These are phyloP conservation scores for Tuber calosporum DNA, from an alignment of 495 filamentous ascomycete genomes.

Conservation along the genomic window DNA sequence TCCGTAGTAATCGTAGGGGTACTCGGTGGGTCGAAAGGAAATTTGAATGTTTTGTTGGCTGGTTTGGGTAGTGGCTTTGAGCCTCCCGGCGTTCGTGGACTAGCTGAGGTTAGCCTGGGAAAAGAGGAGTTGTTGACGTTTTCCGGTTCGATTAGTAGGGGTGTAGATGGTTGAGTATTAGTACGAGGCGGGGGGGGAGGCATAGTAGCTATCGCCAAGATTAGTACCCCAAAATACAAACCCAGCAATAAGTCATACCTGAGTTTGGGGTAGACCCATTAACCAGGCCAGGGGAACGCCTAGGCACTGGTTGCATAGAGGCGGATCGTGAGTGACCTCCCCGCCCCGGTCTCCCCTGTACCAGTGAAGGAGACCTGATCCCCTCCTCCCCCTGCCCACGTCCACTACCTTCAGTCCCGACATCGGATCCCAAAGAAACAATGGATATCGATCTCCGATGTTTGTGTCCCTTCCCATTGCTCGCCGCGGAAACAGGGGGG, in stretches of 20 bases:
- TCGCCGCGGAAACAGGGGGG: not conserved
- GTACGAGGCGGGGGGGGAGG: constrained; percentile 25
- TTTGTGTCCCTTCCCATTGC: constrained; percentile 44
- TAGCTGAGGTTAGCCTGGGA: constrained; percentile 19
- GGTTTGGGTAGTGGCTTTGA: constrained; percentile 30
- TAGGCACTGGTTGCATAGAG: constrained; percentile 35
- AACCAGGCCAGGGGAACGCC: constrained; percentile 28
- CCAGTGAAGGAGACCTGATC: constrained; percentile 30
- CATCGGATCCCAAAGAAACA: constrained; percentile 71
- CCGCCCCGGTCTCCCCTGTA: constrained; percentile 22
- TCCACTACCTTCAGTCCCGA: constrained; percentile 44
- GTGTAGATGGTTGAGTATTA: constrained; percentile 27
- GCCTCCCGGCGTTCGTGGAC: constrained; percentile 24
- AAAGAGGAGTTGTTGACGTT: constrained; percentile 30
- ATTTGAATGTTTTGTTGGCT: constrained; percentile 36
- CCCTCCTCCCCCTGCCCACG: constrained; percentile 43
- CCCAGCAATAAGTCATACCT: constrained; percentile 19
- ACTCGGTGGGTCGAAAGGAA: constrained; percentile 24
- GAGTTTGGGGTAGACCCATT: constrained; percentile 36
- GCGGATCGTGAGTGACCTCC: constrained; percentile 38
- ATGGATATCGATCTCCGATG: constrained; percentile 88
- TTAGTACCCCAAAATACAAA: not conserved
- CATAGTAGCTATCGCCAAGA: constrained; percentile 18
- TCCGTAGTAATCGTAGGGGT: constrained; percentile 30
- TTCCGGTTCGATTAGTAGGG: constrained; percentile 21